Base-by-base conservation (phyloP, 768 basidiomycete genomes). In the Lactifluus subvellereus region DNA sequence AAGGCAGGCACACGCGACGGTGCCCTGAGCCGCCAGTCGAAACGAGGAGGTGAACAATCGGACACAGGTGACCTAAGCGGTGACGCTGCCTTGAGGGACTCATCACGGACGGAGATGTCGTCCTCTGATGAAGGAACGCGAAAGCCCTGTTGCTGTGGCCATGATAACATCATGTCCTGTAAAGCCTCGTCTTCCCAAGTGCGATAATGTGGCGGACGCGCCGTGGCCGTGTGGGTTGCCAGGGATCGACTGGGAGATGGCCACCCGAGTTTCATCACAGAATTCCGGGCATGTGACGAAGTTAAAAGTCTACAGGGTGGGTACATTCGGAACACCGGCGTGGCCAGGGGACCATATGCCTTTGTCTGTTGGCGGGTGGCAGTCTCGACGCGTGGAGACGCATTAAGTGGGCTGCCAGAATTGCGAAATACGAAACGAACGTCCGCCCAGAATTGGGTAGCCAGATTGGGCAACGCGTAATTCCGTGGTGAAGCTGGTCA, bases 21-120 rank as follows among this genome's bases (percentile, higher is more conserved):
- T 8, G 85, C 80, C 20, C 84, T 77, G 43, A 77, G 68, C 47
- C 84, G 77, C 87, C 88, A 89, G 68, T 88, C 82, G 70, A 84
- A 86, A 7, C 87, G 76, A 27, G 70, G 48, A n/a, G 40, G 5
- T 33, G 38, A 35, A 51, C 2, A 8, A 38, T 33, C 47, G 7
- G n/a, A 43, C 3, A 22, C 11, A 3, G 54, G 4, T 27, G 64
- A 40, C 6, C 37, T 43, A 27, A 60, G 51, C 18, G 62, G 64
- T 1, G 54, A 60, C 27, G 66, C 51, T 8, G 43, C 52, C 14
- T 45, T 56, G 55, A 66, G 63, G 11, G 42, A 48, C 42, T 56
- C 51, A 45, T 59, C 57, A 5, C 47, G 42, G 1, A 56, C 13
- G 45, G 33, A 40, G 18, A 32, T 16, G 6, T 20, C 43, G 5